Evolutionary conservation across 768 basidiomycete species (phyloP), one percentile per base, ranked within the genome.

Genomic region (Dentipellis sp.): DNA sequence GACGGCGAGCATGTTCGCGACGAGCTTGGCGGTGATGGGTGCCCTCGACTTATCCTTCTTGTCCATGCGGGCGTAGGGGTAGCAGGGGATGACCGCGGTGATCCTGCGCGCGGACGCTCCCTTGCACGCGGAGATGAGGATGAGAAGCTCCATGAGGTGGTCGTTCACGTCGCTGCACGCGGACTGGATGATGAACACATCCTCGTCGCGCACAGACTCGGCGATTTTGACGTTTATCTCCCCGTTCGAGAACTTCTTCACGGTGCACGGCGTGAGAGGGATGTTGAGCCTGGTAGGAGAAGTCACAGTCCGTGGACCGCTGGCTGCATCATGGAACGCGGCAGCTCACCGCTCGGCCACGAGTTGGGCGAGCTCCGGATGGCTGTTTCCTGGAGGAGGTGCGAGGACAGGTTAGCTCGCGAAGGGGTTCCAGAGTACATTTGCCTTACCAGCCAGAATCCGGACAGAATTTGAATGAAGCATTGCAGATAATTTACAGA

Each of bases 171-270:
- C 92, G 68, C 76, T 74, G 72, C 83, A 89, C 34, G 88, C 87
- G 12, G 90, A 87, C 74, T 99, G 97, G 69, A 99, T 82, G 77
- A 99, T 97, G 77, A 97, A 99, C 23, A 97, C 93, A 71, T 99
- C 97, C 72, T 94, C 94, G 71, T 98, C 95, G 48, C 97, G 87
- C 47, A 99, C 87, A 56, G 91, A 94, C 74, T 97, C 94, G 52
- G 84, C 79, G 62, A 98, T 97, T 71, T 89, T 93, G 74, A 94
- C 88, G 71, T 88, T 91, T 68, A 90, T 91, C 74, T 97, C 95
- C 65, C 94, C 94, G 64, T 94, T 94, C 59, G 91, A 92, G 72
- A 94, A 95, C 66, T 89, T 90, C 71, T 85, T 83, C 68, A 88
- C 91, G 62, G 81, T 88, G 75, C 81, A 88, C 60, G 86, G 90